Evolutionary conservation across 495 filamentous ascomycete species (phyloP).

Genomic region (Xanthoparmelia taractica): DNA sequence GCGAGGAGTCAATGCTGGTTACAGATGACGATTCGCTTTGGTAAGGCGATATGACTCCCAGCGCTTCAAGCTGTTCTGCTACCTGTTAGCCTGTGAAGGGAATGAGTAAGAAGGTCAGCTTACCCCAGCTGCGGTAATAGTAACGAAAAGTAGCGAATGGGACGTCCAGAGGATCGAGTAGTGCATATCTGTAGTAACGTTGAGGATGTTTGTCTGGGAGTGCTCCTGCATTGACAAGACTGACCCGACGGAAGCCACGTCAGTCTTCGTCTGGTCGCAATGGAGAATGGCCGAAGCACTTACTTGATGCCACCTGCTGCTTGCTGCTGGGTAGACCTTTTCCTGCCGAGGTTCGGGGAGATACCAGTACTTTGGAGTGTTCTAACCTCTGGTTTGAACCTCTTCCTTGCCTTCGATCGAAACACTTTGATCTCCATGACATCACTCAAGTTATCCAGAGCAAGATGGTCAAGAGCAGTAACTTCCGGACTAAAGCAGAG

Average conservation of each 20-base stretch:
- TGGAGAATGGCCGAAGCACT: neutral
- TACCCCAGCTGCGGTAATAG: constrained; percentile 30
- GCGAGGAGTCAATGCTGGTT: constrained; percentile 7
- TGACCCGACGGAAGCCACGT: constrained; percentile 15
- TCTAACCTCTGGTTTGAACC: constrained; percentile 26
- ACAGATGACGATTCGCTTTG: neutral
- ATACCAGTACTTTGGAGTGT: constrained; percentile 7
- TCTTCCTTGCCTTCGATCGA: constrained; percentile 31
- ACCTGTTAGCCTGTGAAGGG: constrained; percentile 10
- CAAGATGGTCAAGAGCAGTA: neutral
- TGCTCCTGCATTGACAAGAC: constrained; percentile 32
- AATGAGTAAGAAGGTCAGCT: neutral
- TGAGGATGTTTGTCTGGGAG: constrained; percentile 28
- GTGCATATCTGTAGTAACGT: constrained; percentile 37
- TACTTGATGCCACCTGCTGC: constrained; percentile 13
- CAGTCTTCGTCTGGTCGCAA: neutral
- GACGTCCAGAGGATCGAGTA: constrained; percentile 37
- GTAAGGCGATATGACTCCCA: constrained; percentile 18
- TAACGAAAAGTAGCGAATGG: constrained; percentile 37
- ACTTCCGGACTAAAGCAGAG: constrained; percentile 28
- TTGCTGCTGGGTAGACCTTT: constrained; percentile 2
- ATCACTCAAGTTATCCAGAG: constrained; percentile 10
- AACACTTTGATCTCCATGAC: constrained; percentile 35
- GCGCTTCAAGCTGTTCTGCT: constrained; percentile 21
- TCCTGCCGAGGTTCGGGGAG: neutral